Evolutionary conservation across 805 yeast species (phyloP).

Genomic region (Kazachstania taianensis): DNA sequence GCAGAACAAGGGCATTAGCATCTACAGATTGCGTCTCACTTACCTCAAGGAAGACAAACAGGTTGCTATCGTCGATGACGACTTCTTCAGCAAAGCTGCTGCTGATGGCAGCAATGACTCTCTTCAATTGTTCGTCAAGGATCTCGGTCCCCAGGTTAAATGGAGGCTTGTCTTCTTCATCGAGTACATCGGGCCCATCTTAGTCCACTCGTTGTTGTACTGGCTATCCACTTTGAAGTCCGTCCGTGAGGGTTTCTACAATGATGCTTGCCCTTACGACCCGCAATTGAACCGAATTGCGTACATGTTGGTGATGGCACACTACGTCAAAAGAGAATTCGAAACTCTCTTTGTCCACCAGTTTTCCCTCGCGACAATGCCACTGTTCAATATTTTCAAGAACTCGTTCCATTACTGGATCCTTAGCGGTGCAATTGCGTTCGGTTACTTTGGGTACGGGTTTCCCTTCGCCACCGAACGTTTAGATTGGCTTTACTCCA

Average conservation of each 20-base stretch:
- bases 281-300: slow-evolving; percentile 25
- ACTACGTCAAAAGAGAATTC: slow-evolving; percentile 77
- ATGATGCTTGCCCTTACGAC: slow-evolving; percentile 8
- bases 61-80: slow-evolving; percentile 20
- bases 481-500: slow-evolving; percentile 11
- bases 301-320: slow-evolving; percentile 47
- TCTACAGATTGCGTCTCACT: slow-evolving; percentile 50
- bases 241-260: background rate
- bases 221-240: slow-evolving; percentile 22
- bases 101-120: slow-evolving; percentile 29
- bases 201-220: slow-evolving; percentile 67
- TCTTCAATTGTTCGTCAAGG: slow-evolving; percentile 57
- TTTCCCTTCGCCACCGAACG: slow-evolving; percentile 15
- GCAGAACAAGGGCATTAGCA: slow-evolving; percentile 34
- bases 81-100: slow-evolving; percentile 20
- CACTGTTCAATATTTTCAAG: slow-evolving; percentile 73
- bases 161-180: slow-evolving; percentile 86
- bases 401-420: slow-evolving; percentile 90
- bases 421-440: slow-evolving; percentile 57
- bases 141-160: slow-evolving; percentile 83
- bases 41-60: slow-evolving; percentile 27
- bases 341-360: slow-evolving; percentile 80
- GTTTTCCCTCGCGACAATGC: slow-evolving; percentile 90
- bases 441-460: slow-evolving; percentile 45
- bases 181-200: slow-evolving; percentile 84